Percentiles rank a stretch among this genome's conserved stretches.
These are phyloP conservation scores for Dianthus caryophyllus DNA, from an alignment of 148 eudicot genomes.

Conservation along the genomic window DNA sequence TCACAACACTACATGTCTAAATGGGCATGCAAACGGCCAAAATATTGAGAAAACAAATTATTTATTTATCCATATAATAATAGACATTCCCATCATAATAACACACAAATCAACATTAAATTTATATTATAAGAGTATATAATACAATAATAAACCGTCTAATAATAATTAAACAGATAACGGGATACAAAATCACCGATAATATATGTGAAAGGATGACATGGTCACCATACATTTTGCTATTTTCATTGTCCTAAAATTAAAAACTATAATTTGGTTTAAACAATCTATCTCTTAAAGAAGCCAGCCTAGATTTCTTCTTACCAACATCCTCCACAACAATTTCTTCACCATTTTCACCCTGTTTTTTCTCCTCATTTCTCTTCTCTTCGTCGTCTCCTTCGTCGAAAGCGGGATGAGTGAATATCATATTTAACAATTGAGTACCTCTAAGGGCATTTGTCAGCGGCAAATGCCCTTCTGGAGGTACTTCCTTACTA, in stretches of 20 bases:
- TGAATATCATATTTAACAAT: constrained; percentile 48
- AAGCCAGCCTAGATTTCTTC: constrained; percentile 31
- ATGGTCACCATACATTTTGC: too few species aligned
- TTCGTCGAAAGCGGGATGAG: constrained; percentile 71
- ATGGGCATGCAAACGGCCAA: not conserved
- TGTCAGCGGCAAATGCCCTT: constrained; percentile 85
- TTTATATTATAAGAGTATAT: not conserved
- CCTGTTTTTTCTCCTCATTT: constrained; percentile 8
- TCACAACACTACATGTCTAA: too few species aligned
- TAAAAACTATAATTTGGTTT: constrained; percentile 63
- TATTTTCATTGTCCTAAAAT: too few species aligned
- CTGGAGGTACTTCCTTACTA: constrained; percentile 36
- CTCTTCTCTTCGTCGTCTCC: constrained; percentile 33
- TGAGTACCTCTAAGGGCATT: constrained; percentile 93
- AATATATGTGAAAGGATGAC: too few species aligned
- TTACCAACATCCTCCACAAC: constrained; percentile 19
- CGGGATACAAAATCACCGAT: too few species aligned
- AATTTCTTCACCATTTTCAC: constrained; percentile 1
- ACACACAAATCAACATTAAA: not conserved
- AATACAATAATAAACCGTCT: too few species aligned
- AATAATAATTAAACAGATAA: not conserved
- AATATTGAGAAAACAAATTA: not conserved
- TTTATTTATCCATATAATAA: too few species aligned
- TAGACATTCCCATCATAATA: not conserved
- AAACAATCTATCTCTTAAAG: constrained; percentile 41